Base-by-base conservation (phyloP, 352 stramenopile species). In the Phytophthora capsici region DNA sequence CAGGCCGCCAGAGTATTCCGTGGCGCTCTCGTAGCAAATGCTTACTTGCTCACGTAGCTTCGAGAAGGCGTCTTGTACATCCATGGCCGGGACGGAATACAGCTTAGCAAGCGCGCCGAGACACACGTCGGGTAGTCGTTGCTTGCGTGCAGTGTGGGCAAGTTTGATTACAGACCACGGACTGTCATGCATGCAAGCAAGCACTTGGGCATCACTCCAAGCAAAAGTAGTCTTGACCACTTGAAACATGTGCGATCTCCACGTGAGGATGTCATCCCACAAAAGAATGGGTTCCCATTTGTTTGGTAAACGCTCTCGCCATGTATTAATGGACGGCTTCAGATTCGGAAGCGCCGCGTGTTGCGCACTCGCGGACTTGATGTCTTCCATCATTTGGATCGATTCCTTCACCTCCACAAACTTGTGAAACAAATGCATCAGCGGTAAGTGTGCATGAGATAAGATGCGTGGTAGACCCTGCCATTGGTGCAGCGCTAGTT, bases 251-350 rank as follows among this genome's bases (percentile, higher is more conserved):
- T 98, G 91, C 44, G 88, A 91, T 20, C 93, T 82, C 93, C 93
- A 98, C 53, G 89, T 97, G 17, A 98, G 72, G 30, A 98, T 95
- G 53, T 97, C 90, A 59, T 98, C 93, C 93, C 93, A 98, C 10
- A 97, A 68, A 53, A 96, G 67, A 71, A 98, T 94, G 12, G 88
- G 87, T 32, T 98, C 93, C 89, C 93, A 98, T 67, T 96, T 96
- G 73, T 98, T 98, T 8, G 93, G 93, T 45, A 98, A 72, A 1
- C 93, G 89, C 63, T 98, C 91, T 41, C 92, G 77, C 93, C 93
- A 98, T 48, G 89, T 97, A 77, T 96, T 96, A 68, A 98, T 95
- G 19, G 83, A 91, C 23, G 89, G 84, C 63, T 97, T 97, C 30
- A 98, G 77, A 48, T 98, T 96, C 17, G 92, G 92, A 8, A 94